Conservation (phyloP, 371 early-diverging fungal species). For the Smittium mucronatum region DNA sequence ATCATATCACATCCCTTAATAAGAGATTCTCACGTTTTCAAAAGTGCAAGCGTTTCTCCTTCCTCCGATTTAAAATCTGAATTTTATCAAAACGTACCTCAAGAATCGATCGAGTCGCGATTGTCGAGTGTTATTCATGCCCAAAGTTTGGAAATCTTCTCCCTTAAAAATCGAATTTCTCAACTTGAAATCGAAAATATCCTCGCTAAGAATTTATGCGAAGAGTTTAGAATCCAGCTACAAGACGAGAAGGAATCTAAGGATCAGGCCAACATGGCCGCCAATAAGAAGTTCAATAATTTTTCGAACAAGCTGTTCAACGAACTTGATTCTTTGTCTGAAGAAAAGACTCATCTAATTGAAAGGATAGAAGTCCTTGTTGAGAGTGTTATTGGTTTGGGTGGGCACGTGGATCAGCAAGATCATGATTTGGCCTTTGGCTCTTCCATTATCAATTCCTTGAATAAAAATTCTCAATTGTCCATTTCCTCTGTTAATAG, state of each 20-base stretch:
- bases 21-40: too few relatives aligned
- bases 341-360: neutral
- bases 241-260: neutral
- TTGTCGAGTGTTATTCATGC: neutral
- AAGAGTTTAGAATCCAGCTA: neutral
- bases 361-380: neutral
- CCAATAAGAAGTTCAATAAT: neutral
- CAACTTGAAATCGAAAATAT: neutral
- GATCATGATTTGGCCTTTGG: neutral
- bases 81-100: too few relatives aligned
- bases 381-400: neutral
- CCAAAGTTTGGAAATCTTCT: neutral
- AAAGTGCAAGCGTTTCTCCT: too few relatives aligned
- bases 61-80: too few relatives aligned
- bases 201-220: neutral
- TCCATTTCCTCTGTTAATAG: neutral
- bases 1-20: too few relatives aligned
- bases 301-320: neutral
- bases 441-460: neutral
- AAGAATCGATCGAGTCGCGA: neutral
- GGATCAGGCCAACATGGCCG: neutral
- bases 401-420: neutral
- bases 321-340: neutral
- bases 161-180: neutral
- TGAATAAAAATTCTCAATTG: neutral